Percentiles rank a stretch among this genome's conserved stretches.
Conservation (phyloP, 306 rosid species). For the Cercis canadensis region DNA sequence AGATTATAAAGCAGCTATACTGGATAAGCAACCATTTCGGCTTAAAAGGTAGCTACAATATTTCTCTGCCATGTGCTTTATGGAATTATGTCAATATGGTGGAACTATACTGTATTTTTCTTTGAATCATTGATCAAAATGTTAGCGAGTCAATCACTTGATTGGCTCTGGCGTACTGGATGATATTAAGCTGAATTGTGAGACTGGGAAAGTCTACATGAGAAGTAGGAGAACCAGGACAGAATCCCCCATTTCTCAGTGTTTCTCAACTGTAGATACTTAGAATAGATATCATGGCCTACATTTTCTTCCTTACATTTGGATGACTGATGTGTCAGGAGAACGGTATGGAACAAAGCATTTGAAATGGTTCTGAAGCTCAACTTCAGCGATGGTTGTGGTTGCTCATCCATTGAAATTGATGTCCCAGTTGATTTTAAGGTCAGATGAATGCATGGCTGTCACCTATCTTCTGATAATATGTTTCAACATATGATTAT, state of each 20-base stretch:
- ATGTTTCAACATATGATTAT: neutral
- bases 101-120: too few relatives aligned
- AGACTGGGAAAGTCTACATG: constrained; percentile 10
- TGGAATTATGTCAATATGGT: neutral
- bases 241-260: constrained; percentile 11
- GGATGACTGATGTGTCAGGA: constrained; percentile 60
- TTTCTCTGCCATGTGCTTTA: neutral
- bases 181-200: constrained; percentile 15
- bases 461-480: constrained; percentile 18
- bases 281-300: constrained; percentile 19
- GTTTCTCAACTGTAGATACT: constrained; percentile 12
- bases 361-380: constrained; percentile 86
- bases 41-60: constrained; percentile 50
- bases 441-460: constrained; percentile 54
- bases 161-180: neutral
- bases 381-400: constrained; percentile 88
- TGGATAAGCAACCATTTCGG: constrained; percentile 56
- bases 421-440: constrained; percentile 77
- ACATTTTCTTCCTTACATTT: constrained; percentile 33
- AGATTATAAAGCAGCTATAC: constrained; percentile 58
- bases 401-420: constrained; percentile 66
- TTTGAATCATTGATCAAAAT: constrained; percentile 19
- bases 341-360: constrained; percentile 69
- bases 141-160: constrained; percentile 27
- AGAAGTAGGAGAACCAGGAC: constrained; percentile 1